Percentiles rank a stretch among this genome's conserved stretches.
Conservation (phyloP, 164 flowering plant species). For the Chloranthus sessilifolius region DNA sequence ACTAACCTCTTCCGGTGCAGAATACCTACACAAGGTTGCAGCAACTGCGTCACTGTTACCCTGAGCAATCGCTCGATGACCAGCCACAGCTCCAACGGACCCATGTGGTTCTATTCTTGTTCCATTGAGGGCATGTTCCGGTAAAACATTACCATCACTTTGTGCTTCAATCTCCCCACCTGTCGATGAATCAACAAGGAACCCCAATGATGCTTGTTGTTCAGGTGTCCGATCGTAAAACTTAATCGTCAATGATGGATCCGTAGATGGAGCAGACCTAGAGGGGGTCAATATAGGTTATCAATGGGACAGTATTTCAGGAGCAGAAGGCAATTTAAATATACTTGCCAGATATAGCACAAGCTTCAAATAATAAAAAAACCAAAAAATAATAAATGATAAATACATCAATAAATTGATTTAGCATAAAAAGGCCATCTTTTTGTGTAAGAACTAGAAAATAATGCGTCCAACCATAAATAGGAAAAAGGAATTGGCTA, state of each 20-base stretch:
- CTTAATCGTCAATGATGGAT: conserved; percentile 68
- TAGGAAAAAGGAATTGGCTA: no score
- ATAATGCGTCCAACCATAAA: no score
- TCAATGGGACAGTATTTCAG: neutral
- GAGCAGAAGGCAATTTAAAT: neutral
- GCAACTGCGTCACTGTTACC: conserved; percentile 72
- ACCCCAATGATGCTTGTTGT: conserved; percentile 75
- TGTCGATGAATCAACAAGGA: conserved; percentile 47
- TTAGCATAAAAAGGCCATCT: no score
- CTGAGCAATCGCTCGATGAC: conserved; percentile 79
- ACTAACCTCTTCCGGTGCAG: conserved; percentile 94
- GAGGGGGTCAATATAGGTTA: neutral
- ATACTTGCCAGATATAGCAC: neutral
- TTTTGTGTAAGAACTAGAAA: no score
- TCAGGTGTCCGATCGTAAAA: conserved; percentile 88
- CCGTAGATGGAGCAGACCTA: conserved; percentile 83
- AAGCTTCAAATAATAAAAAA: neutral
- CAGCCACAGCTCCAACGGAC: conserved; percentile 69
- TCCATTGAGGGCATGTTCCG: conserved; percentile 18
- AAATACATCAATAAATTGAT: no score
- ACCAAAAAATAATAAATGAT: no score
- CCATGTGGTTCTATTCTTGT: conserved; percentile 52
- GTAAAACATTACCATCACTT: conserved; percentile 20
- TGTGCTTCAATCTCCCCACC: conserved; percentile 18
- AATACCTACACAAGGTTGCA: conserved; percentile 67